Evolutionary conservation across 768 basidiomycete genomes (phyloP), one percentile per base, ranked within the genome.

Genomic region (Mycena maculata): DNA sequence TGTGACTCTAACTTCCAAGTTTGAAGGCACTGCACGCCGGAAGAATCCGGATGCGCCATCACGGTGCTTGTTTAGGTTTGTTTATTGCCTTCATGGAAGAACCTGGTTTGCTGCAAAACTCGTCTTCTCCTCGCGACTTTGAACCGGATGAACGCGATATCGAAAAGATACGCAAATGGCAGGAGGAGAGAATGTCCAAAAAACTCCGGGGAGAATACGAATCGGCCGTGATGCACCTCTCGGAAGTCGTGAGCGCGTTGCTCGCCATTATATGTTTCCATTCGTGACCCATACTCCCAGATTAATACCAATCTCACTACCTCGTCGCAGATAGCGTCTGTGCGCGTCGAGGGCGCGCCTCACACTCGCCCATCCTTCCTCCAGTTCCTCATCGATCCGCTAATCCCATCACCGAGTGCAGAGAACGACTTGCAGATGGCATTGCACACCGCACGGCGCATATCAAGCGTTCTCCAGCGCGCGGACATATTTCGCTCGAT

Each of bases 301-400:
- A 85, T 95, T 28, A 85, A 88, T 67, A 81, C 79, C 22, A 95
- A 92, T 72, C 79, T 93, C 52, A 81, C 89, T 18, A 84, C 90
- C 0, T 89, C 90, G 0, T 78, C 93, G 53, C 83, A 85, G 39
- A 84, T 99, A 53, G 87, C 90, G 16, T 84, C 92, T 2, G 90
- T 99, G 20, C 92, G 92, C 65, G 86, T 99, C 16, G 88, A 92
- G 70, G 95, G 95, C 60, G 90, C 94, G 2, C 76, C 79, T 4
- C 78, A 84, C 30, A 98, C 96, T 0, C 87, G 96, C 18, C 80
- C 86, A 31, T 87, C 92, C 0, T 98, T 98, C 81, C 87, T 99
- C 38, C 85, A 81, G n/a, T 91, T 86, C 57, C 81, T 98, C 69
- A 85, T 98, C 57, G 81, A 87, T 10, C 95, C 96, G 0, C 77